phyloP scores from a whole-genome alignment of 2,329 filamentous ascomycete species.

The Aspergillus unguis region DNA sequence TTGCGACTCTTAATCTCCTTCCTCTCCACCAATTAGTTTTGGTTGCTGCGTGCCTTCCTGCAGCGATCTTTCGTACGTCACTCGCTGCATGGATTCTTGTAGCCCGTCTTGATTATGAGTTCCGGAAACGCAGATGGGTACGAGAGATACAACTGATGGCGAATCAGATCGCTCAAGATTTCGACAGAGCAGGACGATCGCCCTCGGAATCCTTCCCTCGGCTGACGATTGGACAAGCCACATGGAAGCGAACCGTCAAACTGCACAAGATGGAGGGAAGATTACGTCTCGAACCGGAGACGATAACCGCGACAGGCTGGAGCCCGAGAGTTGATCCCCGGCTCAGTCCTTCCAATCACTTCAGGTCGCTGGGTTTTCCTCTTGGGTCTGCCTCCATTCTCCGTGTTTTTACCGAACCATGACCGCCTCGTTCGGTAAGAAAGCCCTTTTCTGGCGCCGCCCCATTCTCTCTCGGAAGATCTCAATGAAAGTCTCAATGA shows the following conservation, averaged over 20 bases:
- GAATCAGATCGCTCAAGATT: background rate
- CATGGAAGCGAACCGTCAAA: constrained; percentile 10
- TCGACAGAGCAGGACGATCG: constrained; percentile 8
- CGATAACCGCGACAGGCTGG: constrained; percentile 6
- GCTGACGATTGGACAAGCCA: constrained; percentile 13
- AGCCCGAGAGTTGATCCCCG: constrained; percentile 15
- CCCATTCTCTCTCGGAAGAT: background rate
- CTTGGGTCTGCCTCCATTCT: background rate
- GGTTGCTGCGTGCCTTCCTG: background rate
- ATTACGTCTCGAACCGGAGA: background rate
- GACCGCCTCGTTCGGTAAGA: constrained; percentile 5
- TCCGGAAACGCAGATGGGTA: too few relatives aligned
- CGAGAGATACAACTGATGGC: background rate
- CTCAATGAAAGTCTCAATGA: background rate
- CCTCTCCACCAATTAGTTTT: background rate
- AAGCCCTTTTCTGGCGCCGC: background rate
- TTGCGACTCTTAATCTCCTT: constrained; percentile 7
- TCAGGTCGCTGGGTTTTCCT: constrained; percentile 4
- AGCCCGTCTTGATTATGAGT: background rate
- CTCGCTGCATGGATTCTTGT: background rate
- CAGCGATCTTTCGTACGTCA: background rate
- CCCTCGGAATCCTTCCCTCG: constrained; percentile 14
- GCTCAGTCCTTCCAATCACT: constrained; percentile 1
- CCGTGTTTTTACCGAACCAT: constrained; percentile 12
- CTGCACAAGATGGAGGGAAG: constrained; percentile 1